These are phyloP conservation scores for Scheffersomyces illinoinensis DNA, from an alignment of 1,139 yeast species.

Conservation along the genomic window DNA sequence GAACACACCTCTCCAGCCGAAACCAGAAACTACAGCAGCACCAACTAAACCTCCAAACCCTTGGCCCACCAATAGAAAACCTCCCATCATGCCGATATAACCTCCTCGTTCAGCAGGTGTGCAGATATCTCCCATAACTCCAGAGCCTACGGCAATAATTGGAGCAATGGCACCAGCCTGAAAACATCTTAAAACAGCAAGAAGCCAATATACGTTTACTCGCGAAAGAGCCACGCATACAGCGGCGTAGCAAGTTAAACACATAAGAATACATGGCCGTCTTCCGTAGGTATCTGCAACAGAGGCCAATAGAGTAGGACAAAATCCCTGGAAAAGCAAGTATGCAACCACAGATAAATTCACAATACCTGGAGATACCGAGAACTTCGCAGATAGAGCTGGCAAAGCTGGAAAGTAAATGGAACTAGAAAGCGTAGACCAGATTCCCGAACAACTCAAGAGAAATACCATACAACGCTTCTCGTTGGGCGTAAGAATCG, in stretches of 20 bases:
- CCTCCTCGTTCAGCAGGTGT: conserved; percentile 64
- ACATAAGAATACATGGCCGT: conserved; percentile 43
- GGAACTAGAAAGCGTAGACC: conserved; percentile 68
- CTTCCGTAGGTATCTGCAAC: conserved; percentile 71
- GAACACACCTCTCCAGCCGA: conserved; percentile 77
- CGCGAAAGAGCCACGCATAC: conserved; percentile 28
- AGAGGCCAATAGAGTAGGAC: conserved; percentile 26
- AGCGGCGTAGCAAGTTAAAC: conserved; percentile 14
- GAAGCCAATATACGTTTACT: conserved; percentile 24
- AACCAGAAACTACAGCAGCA: conserved; percentile 56
- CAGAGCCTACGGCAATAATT: conserved; percentile 63
- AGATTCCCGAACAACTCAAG: conserved; percentile 39
- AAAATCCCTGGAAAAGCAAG: conserved; percentile 65
- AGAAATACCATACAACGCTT: conserved; percentile 20
- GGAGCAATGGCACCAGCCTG: conserved; percentile 77
- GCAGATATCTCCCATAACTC: conserved; percentile 69
- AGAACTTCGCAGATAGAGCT: conserved; percentile 49
- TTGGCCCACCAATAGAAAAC: conserved; percentile 68
- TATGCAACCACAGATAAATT: conserved; percentile 74
- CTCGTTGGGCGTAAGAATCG: conserved; percentile 16
- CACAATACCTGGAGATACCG: conserved; percentile 53
- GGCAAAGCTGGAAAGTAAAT: conserved; percentile 75
- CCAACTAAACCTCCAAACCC: conserved; percentile 80
- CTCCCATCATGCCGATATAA: conserved; percentile 60
- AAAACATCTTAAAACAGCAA: conserved; percentile 54